phyloP scores from a whole-genome alignment of 495 filamentous ascomycete species.

The Neurospora hispaniola region DNA sequence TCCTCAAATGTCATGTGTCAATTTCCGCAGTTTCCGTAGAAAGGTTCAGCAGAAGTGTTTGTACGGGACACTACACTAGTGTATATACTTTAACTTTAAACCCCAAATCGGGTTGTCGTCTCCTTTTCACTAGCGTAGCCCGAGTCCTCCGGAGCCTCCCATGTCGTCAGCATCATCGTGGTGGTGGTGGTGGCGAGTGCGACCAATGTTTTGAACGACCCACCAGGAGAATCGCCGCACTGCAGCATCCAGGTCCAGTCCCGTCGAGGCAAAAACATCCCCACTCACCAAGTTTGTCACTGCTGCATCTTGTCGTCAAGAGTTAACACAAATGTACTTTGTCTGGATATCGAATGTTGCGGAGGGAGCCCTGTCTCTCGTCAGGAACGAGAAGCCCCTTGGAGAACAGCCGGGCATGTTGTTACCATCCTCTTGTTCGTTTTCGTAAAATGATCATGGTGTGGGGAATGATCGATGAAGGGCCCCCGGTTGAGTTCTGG shows the following conservation, averaged over 20 bases:
- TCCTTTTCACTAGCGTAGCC: not conserved
- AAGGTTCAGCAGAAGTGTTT: not conserved
- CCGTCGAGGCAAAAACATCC: not conserved
- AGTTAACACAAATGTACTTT: not conserved
- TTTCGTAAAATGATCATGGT: not conserved
- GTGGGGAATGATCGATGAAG: not conserved
- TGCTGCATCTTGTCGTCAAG: not conserved
- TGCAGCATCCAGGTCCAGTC: too few relatives aligned
- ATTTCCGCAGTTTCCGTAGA: not conserved
- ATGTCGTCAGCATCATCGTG: not conserved
- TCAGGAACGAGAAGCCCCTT: not conserved
- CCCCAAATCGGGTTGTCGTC: not conserved
- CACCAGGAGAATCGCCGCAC: not conserved
- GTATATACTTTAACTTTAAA: too few relatives aligned
- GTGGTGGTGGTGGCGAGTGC: not conserved
- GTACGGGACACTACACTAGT: too few relatives aligned
- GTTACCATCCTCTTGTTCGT: not conserved
- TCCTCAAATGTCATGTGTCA: not conserved
- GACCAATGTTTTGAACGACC: not conserved
- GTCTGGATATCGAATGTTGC: not conserved
- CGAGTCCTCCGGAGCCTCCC: not conserved
- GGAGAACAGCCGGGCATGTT: not conserved
- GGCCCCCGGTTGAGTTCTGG: not conserved
- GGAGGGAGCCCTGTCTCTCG: not conserved
- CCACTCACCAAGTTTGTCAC: not conserved